Evolutionary conservation across 1,284 basidiomycete genomes (phyloP).

Genomic region (Tausonia pullulans): DNA sequence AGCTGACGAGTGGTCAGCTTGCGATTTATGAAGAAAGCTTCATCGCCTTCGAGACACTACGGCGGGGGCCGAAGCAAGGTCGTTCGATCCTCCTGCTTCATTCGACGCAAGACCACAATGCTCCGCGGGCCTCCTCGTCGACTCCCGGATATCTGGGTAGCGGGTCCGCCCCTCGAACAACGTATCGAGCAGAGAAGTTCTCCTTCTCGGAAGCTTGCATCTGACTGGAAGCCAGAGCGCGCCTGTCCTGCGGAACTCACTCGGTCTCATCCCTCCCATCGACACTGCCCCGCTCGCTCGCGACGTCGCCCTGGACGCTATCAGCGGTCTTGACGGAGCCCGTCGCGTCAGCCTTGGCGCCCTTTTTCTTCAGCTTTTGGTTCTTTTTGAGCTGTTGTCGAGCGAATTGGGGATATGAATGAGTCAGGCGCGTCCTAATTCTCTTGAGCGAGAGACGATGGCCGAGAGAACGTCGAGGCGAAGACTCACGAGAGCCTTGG

Average conservation of each 20-base stretch:
- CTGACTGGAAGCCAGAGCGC: background rate
- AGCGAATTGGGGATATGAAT: background rate
- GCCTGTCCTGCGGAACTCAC: background rate
- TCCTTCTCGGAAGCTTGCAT: background rate
- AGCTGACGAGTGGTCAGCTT: too few relatives aligned
- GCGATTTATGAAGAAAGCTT: too few relatives aligned
- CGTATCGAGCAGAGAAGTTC: background rate
- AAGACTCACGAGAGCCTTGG: slow-evolving; percentile 5
- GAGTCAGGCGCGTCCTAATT: background rate
- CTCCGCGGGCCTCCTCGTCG: background rate
- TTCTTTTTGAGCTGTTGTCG: background rate
- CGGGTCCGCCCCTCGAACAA: background rate
- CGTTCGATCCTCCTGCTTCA: too few relatives aligned
- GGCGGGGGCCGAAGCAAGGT: too few relatives aligned
- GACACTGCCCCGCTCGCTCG: slow-evolving; percentile 3
- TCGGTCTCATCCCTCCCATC: background rate
- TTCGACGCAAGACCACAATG: background rate
- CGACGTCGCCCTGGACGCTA: background rate
- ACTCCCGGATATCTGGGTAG: background rate
- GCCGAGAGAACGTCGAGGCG: background rate
- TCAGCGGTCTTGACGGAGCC: background rate
- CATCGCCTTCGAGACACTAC: too few relatives aligned
- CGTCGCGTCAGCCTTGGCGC: background rate
- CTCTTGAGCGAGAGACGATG: background rate
- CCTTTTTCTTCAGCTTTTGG: slow-evolving; percentile 7